These are phyloP conservation scores for Fusarium decemcellulare DNA, from an alignment of 2,329 filamentous ascomycete genomes.

Conservation along the genomic window DNA sequence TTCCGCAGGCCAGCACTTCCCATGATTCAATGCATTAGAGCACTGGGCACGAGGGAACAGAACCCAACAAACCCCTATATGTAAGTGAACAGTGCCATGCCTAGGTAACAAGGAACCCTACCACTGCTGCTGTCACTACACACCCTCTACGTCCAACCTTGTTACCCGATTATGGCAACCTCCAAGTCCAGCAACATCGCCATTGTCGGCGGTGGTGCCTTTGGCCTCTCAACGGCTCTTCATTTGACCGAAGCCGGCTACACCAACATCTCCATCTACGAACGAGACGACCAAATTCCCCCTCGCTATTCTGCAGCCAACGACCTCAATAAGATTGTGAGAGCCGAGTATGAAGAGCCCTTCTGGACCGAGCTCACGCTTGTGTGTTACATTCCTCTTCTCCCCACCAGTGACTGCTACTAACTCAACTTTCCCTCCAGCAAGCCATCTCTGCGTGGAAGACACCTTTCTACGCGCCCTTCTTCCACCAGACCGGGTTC, in stretches of 20 bases:
- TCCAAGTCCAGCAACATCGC: constrained; percentile 45
- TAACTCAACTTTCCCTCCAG: not conserved
- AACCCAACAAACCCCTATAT: too few relatives aligned
- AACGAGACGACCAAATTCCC: constrained; percentile 57
- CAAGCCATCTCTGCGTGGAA: constrained; percentile 69
- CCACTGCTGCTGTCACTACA: not conserved
- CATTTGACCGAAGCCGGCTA: constrained; percentile 60
- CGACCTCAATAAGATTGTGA: constrained; percentile 74
- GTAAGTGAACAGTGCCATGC: too few relatives aligned
- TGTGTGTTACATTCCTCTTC: constrained; percentile 48
- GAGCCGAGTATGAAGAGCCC: constrained; percentile 70
- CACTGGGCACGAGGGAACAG: too few relatives aligned
- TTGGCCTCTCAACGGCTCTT: constrained; percentile 64
- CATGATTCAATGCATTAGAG: not conserved
- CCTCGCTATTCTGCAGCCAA: constrained; percentile 67
- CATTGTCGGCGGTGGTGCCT: constrained; percentile 63
- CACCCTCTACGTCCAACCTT: too few relatives aligned
- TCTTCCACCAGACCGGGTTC: constrained; percentile 60
- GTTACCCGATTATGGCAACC: constrained; percentile 29
- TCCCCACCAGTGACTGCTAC: not conserved
- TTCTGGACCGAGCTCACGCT: constrained; percentile 70
- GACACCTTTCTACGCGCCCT: constrained; percentile 64
- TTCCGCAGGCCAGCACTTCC: not conserved
- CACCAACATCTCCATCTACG: constrained; percentile 62
- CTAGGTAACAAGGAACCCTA: too few relatives aligned